A percentile compares a stretch with the other conserved stretches of the same genome.
Conservation (phyloP, 139 green algal genomes). For the Diplosphaera chodatii region DNA sequence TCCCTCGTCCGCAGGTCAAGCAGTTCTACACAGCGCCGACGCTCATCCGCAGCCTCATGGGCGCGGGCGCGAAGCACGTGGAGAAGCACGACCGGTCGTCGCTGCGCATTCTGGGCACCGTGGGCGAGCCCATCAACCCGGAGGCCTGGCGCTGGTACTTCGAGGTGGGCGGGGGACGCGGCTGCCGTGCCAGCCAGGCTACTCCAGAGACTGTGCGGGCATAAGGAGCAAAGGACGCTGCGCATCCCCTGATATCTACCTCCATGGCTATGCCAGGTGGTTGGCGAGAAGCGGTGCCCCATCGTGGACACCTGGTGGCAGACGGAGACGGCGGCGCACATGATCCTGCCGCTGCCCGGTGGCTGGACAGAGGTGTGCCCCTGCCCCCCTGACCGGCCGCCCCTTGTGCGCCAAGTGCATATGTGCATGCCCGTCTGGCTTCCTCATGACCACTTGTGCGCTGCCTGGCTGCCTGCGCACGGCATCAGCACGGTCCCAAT, state of each 20-base stretch:
- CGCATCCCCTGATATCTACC: no score
- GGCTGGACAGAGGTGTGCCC: conserved; percentile 57
- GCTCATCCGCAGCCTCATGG: conserved; percentile 85
- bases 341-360: conserved; percentile 85
- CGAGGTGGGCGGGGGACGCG: conserved; percentile 29
- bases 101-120: conserved; percentile 83
- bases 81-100: conserved; percentile 32
- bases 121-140: conserved; percentile 98
- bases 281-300: conserved; percentile 61
- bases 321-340: conserved; percentile 88
- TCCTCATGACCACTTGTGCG: no score
- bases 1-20: conserved; percentile 32
- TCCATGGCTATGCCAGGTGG: no score
- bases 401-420: no score
- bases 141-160: conserved; percentile 95
- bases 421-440: no score
- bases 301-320: conserved; percentile 97
- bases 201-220: no score
- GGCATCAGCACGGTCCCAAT: no score
- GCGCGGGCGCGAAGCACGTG: conserved; percentile 69
- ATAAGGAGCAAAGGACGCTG: no score
- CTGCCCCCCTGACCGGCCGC: no score
- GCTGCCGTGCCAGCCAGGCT: no score
- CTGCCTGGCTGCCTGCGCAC: no score
- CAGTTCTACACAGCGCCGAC: conserved; percentile 96